Percentiles rank a stretch among this genome's conserved stretches.
Conservation (phyloP, 805 yeast genomes). For the Ogataea saltuana region DNA sequence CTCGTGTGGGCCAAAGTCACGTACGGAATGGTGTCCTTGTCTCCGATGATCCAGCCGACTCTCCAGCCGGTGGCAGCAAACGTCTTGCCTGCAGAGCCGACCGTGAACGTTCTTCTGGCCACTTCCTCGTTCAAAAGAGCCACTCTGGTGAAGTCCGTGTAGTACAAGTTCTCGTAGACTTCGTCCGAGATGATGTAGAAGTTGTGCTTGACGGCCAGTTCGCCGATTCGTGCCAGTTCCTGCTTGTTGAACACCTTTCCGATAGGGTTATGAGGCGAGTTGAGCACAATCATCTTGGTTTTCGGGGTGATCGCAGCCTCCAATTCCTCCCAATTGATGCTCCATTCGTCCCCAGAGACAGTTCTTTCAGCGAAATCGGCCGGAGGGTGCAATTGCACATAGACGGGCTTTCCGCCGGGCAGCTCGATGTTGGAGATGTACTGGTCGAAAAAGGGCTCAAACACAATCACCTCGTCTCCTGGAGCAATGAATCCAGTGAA, state of each 20-base stretch:
- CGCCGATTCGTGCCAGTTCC: slow-evolving; percentile 76
- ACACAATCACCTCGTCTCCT: slow-evolving; percentile 94
- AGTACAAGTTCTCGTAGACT: slow-evolving; percentile 90
- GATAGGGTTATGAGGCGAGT: slow-evolving; percentile 95
- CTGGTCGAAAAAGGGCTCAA: slow-evolving; percentile 97
- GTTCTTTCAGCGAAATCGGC: slow-evolving; percentile 58
- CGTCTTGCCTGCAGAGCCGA: slow-evolving; percentile 96
- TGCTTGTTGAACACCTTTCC: slow-evolving; percentile 83
- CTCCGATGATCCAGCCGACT: slow-evolving; percentile 93
- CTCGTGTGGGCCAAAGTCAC: slow-evolving; percentile 90
- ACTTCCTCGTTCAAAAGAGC: slow-evolving; percentile 82
- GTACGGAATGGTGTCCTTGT: slow-evolving; percentile 75
- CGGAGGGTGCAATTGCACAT: slow-evolving; percentile 87
- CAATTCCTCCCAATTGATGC: slow-evolving; percentile 74
- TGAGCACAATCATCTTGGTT: slow-evolving; percentile 84
- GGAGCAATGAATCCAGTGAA: slow-evolving; percentile 81
- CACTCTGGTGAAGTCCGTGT: slow-evolving; percentile 72
- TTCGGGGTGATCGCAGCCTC: slow-evolving; percentile 67
- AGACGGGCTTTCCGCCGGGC: slow-evolving; percentile 89
- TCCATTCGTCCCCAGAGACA: slow-evolving; percentile 86
- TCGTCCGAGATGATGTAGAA: slow-evolving; percentile 86
- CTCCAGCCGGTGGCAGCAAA: slow-evolving; percentile 99
- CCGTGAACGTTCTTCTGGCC: slow-evolving; percentile 76
- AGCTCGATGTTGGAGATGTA: slow-evolving; percentile 92
- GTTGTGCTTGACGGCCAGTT: slow-evolving; percentile 82